Conservation (phyloP, 148 eudicot genomes). For the Rheum nobile region DNA sequence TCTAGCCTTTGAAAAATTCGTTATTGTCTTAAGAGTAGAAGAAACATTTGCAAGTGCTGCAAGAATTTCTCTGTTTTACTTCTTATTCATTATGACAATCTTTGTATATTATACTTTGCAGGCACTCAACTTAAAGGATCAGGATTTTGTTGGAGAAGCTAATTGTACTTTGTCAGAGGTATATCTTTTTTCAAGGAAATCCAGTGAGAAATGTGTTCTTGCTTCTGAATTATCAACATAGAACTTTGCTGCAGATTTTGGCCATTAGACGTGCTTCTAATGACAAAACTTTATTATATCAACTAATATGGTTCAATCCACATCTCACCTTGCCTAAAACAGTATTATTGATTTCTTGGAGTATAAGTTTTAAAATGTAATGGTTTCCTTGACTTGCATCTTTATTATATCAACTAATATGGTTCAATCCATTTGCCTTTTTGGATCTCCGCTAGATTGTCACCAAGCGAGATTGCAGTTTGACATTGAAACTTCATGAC, state of each 20-base stretch:
- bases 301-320: no score
- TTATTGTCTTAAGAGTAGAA: not conserved
- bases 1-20: not conserved
- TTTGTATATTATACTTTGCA: slow-evolving; percentile 17
- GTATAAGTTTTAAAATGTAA: not conserved
- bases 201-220: not conserved
- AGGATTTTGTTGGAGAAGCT: slow-evolving; percentile 86
- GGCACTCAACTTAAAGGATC: slow-evolving; percentile 62
- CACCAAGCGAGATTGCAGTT: slow-evolving; percentile 44
- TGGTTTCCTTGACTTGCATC: not conserved
- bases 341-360: not conserved
- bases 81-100: not conserved
- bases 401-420: not conserved
- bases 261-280: not conserved
- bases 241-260: not conserved
- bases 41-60: not conserved
- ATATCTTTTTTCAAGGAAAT: slow-evolving; percentile 11
- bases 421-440: not conserved
- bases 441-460: slow-evolving; percentile 48
- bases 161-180: slow-evolving; percentile 76
- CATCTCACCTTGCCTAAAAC: not conserved
- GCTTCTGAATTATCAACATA: not conserved
- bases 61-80: not conserved
- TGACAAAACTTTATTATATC: not conserved
- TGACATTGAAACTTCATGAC: slow-evolving; percentile 51